These are phyloP conservation scores for Penicillium frequentans DNA, from an alignment of 2,329 filamentous ascomycete genomes.

Conservation along the genomic window DNA sequence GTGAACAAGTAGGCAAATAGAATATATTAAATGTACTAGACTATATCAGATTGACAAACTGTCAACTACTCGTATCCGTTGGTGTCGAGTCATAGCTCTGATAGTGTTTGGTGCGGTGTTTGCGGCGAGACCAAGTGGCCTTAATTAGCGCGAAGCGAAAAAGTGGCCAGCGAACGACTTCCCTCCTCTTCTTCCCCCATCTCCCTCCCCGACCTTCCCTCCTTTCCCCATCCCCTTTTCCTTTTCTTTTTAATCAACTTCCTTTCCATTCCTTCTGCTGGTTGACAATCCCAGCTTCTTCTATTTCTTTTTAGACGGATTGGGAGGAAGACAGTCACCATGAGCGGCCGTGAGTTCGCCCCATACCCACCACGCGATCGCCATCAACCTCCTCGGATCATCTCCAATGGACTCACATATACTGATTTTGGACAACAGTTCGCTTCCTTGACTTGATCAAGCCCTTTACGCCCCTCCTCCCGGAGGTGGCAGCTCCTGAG, in stretches of 20 bases:
- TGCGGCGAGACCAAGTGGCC: conserved; percentile 39
- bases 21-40: neutral
- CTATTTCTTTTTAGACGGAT: conserved; percentile 27
- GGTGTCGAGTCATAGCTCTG: conserved; percentile 13
- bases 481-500: conserved; percentile 97
- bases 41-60: neutral
- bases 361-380: conserved; percentile 30
- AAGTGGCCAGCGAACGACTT: conserved; percentile 37
- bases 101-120: conserved; percentile 5
- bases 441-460: conserved; percentile 99
- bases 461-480: conserved; percentile 98
- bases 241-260: conserved; percentile 23
- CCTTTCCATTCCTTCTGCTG: conserved; percentile 36
- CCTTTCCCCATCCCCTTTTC: conserved; percentile 20
- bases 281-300: conserved; percentile 32
- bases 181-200: conserved; percentile 23
- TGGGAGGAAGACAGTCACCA: conserved; percentile 48
- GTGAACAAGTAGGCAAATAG: neutral
- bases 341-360: conserved; percentile 59
- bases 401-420: conserved; percentile 27
- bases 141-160: conserved; percentile 41
- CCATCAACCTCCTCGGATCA: conserved; percentile 16
- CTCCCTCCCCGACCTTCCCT: conserved; percentile 23
- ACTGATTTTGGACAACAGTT: conserved; percentile 57
- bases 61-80: neutral